Base-by-base conservation (phyloP, 208 protist species). In the Naegleria fowleri region DNA sequence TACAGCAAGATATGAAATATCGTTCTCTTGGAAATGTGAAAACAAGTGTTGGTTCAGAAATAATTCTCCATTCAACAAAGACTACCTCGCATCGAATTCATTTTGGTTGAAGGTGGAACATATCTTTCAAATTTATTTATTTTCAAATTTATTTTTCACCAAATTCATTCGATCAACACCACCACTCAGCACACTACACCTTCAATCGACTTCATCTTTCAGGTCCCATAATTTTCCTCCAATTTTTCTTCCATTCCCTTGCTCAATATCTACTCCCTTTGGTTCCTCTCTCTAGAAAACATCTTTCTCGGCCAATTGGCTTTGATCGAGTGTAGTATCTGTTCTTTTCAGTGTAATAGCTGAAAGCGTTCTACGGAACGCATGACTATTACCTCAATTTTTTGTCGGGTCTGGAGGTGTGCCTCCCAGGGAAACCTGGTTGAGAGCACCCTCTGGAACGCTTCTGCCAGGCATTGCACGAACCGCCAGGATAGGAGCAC, bases 251-350 rank as follows among this genome's bases (percentile, higher is more conserved):
- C 43, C 1, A 1, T 48, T 48, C 43, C 7, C 7, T 48, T 7
- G 43, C 7, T 48, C 43, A 2, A 67, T 67, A 29, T 67, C 11
- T 22, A 67, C 55, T 22, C 13, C 22, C 11, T 29, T 67, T 15
- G 55, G 11, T 3, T 22, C 6, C 55, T 15, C 1, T 67, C 22
- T 67, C 13, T 67, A 19, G 2, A 67, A 67, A 67, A 4, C 55
- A 67, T 67, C 55, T 67, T 67, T 67, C 55, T 67, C 55, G 55
- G 55, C 55, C 55, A 29, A 38, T 83, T 39, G 75, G 75, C 75
- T 83, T 40, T 40, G 75, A 83, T 83, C 75, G 33, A 83, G 75
- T 83, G 75, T 83, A 83, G 75, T 83, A 83, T 83, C 75, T 83
- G 75, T 83, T 83, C 75, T 83, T 40, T 83, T 39, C 22, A 83